Conservation (phyloP, 2,329 filamentous ascomycete genomes). For the Penicillium sp. region DNA sequence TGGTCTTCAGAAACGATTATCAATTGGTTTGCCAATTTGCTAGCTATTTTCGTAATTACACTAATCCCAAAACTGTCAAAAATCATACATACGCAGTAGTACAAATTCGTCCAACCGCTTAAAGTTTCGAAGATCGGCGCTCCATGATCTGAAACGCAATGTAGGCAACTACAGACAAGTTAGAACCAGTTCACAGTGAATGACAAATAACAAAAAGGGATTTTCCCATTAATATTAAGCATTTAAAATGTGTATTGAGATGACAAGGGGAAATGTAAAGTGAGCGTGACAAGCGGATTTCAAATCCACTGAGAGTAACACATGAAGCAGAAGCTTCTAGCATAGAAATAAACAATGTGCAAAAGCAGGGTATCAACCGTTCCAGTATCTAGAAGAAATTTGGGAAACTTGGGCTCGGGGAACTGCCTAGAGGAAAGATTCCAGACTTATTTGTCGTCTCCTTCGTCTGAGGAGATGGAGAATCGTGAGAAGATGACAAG, state of each 20-base stretch:
- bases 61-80: background rate
- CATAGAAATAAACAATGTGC: background rate
- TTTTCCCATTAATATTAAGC: constrained; percentile 17
- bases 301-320: background rate
- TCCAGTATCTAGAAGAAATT: background rate
- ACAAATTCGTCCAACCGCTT: constrained; percentile 4
- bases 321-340: background rate
- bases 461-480: constrained; percentile 10
- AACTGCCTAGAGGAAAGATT: background rate
- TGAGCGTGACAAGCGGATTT: background rate
- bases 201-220: background rate
- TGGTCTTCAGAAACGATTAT: background rate
- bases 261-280: constrained; percentile 1
- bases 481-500: background rate
- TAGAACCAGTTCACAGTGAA: background rate
- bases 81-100: background rate
- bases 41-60: background rate
- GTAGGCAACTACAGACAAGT: constrained; percentile 33
- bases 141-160: constrained; percentile 34
- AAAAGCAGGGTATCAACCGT: background rate
- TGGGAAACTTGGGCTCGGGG: background rate
- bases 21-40: background rate
- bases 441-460: constrained; percentile 10
- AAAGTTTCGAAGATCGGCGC: constrained; percentile 35
- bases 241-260: constrained; percentile 10